phyloP scores from a whole-genome alignment of 2,329 filamentous ascomycete genomes.

The Aspergillus thermomutatus region DNA sequence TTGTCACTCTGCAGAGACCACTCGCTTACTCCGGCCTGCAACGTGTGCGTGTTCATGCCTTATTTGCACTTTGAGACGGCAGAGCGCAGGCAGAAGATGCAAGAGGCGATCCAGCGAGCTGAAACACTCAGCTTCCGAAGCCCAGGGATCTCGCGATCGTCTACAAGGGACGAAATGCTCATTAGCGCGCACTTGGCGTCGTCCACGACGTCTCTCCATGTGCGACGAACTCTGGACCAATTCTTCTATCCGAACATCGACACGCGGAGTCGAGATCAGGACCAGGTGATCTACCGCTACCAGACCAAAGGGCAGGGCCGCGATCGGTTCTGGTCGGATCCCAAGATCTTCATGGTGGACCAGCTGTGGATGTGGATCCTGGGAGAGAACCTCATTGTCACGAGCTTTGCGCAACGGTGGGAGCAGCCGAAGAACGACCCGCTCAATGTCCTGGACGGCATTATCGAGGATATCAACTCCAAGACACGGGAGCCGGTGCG shows the following conservation, averaged over 20 bases:
- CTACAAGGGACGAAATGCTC: constrained; percentile 33
- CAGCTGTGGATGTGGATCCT: constrained; percentile 66
- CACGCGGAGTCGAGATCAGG: constrained; percentile 56
- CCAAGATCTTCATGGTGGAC: constrained; percentile 66
- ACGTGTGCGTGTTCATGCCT: constrained; percentile 54
- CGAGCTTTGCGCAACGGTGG: constrained; percentile 39
- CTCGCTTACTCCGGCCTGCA: constrained; percentile 16
- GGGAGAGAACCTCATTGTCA: constrained; percentile 56
- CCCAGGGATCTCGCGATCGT: constrained; percentile 27
- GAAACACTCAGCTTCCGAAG: constrained; percentile 22
- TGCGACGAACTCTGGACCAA: constrained; percentile 62
- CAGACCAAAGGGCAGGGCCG: constrained; percentile 38
- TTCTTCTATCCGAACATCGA: constrained; percentile 62
- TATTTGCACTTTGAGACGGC: constrained; percentile 65
- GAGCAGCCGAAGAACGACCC: constrained; percentile 60
- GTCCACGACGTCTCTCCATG: constrained; percentile 45
- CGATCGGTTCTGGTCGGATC: constrained; percentile 38
- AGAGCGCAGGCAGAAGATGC: constrained; percentile 54
- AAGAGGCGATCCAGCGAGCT: constrained; percentile 47
- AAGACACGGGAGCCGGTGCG: constrained; percentile 59
- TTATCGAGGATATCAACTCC: constrained; percentile 64
- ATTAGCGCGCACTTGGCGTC: constrained; percentile 36
- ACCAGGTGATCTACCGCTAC: constrained; percentile 65
- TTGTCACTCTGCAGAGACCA: constrained; percentile 37
- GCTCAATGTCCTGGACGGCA: constrained; percentile 57